Evolutionary conservation across 164 flowering plant species (phyloP).

Genomic region (Annona squamosa): DNA sequence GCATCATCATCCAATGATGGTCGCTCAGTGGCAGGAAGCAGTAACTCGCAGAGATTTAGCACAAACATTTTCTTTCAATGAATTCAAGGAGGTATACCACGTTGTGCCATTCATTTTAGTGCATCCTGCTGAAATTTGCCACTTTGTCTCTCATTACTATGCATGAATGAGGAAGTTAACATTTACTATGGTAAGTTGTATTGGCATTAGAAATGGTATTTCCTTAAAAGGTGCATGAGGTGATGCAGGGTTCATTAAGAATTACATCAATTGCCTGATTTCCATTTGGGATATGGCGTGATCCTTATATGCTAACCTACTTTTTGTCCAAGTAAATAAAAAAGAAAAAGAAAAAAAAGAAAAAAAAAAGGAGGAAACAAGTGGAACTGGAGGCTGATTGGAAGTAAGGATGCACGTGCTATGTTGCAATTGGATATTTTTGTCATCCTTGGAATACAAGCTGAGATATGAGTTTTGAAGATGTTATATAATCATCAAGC

Average conservation of each 20-base stretch:
- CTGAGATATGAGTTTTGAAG: too few relatives aligned
- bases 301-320: too few relatives aligned
- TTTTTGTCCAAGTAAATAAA: too few relatives aligned
- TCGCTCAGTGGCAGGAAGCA: constrained; percentile 81
- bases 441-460: too few relatives aligned
- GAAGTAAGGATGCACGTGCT: too few relatives aligned
- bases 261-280: background rate
- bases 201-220: background rate
- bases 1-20: constrained; percentile 70
- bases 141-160: background rate
- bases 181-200: background rate
- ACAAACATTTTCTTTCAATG: constrained; percentile 53
- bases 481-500: too few relatives aligned
- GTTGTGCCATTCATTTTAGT: background rate
- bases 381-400: too few relatives aligned
- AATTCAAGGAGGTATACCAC: constrained; percentile 56
- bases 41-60: constrained; percentile 83
- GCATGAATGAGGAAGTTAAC: background rate
- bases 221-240: background rate
- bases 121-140: background rate
- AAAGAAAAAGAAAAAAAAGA: too few relatives aligned
- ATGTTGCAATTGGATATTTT: too few relatives aligned
- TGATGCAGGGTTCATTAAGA: background rate
- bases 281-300: background rate
- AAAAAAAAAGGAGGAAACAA: too few relatives aligned